Conservation (phyloP, 306 rosid species). For the Begonia loranthoides region DNA sequence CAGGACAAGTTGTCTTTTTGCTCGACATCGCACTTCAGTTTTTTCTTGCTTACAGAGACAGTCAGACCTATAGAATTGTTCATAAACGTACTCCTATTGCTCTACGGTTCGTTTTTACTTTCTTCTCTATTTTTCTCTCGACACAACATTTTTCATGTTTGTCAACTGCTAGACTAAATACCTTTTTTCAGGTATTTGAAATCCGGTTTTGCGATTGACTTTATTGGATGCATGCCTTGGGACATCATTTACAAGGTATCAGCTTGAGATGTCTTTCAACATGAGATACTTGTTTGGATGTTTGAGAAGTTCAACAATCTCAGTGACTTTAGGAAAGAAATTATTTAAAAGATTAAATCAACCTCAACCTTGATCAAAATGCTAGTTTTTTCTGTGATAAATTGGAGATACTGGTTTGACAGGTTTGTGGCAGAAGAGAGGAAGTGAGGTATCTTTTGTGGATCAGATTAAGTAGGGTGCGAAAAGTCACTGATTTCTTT, state of each 20-base stretch:
- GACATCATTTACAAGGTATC: constrained; percentile 78
- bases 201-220: constrained; percentile 52
- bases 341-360: too few relatives aligned
- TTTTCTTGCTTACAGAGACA: constrained; percentile 69
- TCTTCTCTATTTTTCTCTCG: constrained; percentile 6
- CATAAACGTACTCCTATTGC: constrained; percentile 57
- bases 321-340: too few relatives aligned
- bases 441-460: constrained; percentile 78
- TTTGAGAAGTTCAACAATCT: too few relatives aligned
- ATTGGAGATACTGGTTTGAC: constrained; percentile 12
- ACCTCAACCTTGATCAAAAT: too few relatives aligned
- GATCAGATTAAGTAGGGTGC: constrained; percentile 74
- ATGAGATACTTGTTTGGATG: too few relatives aligned
- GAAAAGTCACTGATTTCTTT: constrained; percentile 40
- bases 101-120: constrained; percentile 30
- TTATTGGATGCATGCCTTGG: constrained; percentile 94
- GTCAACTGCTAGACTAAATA: background rate
- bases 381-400: too few relatives aligned
- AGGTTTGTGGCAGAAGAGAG: constrained; percentile 69
- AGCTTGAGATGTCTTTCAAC: background rate
- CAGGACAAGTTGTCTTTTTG: constrained; percentile 73
- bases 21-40: constrained; percentile 63
- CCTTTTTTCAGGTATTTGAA: constrained; percentile 54
- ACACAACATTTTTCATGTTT: background rate
- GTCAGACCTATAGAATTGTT: constrained; percentile 68